Base-by-base conservation (phyloP, 2,329 filamentous ascomycete genomes). In the Fusarium pseudograminearum region DNA sequence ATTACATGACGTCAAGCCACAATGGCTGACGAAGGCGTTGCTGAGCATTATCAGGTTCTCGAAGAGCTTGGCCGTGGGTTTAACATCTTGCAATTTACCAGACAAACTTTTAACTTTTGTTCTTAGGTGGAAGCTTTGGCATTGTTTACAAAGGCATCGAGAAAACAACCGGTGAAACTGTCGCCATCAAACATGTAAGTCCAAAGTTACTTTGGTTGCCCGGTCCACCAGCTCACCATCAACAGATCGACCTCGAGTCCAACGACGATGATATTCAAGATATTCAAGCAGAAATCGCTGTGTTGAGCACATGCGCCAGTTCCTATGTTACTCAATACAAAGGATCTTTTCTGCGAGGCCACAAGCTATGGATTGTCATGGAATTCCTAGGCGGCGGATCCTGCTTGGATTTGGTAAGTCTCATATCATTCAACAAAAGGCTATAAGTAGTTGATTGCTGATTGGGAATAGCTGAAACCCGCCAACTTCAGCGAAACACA, bases 301-400 rank as follows among this genome's bases (percentile, higher is more conserved):
- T 99, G 34, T 86, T 99, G 65, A 96, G 94, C 81, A 98, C 96
- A 55, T 99, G 96, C 83, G 92, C 92, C 72, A 98, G 94, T 78
- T 91, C 92, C 48, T 97, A 92, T 80, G 94, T 99, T 73, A 98
- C 96, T 18, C 93, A 97, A 78, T 99, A 99, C 85, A 97, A 94
- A 79, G 92, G 93, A 24, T 98, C 94, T 77, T 99, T 98, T 79
- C 87, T 98, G n/a, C 90, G 93, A 73, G 96, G 96, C 28, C 92
- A 94, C 78, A 99, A 98, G 82, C 84, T 99, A 84, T 99, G 96
- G 96, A 99, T 99, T 77, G 93, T 98, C 61, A 99, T 99, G 96
- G 96, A 99, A 80, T 99, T 92, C 77, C 84, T 99, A 14, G 96
- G 96, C 8, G 96, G 96, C 69, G 96, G 96, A 41, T 98, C 96